Percentiles rank a stretch among this genome's conserved stretches.
These are phyloP conservation scores for Plasmodium gonderi DNA, from an alignment of 169 alveolate genomes.

Conservation along the genomic window DNA sequence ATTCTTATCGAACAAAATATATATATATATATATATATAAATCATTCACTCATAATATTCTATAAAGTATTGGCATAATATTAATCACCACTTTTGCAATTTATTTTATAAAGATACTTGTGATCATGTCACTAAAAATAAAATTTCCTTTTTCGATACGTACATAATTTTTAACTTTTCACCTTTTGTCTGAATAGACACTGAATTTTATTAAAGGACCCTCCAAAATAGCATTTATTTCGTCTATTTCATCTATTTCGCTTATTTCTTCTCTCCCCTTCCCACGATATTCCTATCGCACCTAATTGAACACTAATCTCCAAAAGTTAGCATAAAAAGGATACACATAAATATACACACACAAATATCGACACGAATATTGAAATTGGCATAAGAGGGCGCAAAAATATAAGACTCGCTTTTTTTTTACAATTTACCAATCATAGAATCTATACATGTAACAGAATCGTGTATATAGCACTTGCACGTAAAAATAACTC, in stretches of 20 bases:
- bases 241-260: too few relatives aligned
- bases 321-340: too few relatives aligned
- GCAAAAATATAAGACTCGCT: background rate
- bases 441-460: background rate
- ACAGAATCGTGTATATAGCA: background rate
- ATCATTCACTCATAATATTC: background rate
- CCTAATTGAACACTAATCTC: too few relatives aligned
- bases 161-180: background rate
- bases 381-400: background rate
- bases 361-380: background rate
- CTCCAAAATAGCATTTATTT: too few relatives aligned
- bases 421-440: background rate
- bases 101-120: background rate
- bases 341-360: too few relatives aligned
- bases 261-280: too few relatives aligned
- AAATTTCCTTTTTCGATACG: background rate
- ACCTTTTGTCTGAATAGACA: background rate
- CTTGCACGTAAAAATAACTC: background rate
- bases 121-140: background rate
- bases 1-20: background rate
- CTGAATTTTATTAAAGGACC: background rate
- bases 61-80: background rate
- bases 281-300: too few relatives aligned
- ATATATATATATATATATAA: too few relatives aligned
- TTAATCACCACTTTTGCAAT: background rate